These are phyloP conservation scores for Acanthochlamys bracteata DNA, from an alignment of 106 monocot species.

Conservation along the genomic window DNA sequence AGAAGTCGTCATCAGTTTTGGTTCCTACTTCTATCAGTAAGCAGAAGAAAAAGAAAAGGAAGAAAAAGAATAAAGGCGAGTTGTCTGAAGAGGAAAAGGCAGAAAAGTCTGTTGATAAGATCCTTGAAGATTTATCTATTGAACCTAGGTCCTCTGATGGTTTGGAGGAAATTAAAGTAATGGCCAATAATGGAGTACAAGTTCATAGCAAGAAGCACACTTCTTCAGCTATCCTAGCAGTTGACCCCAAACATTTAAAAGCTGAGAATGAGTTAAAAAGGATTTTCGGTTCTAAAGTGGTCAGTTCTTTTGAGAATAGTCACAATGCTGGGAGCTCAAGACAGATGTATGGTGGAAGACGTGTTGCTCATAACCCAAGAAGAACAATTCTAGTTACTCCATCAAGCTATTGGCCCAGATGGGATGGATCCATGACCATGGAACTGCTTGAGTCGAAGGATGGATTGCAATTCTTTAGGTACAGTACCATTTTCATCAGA, in stretches of 20 bases:
- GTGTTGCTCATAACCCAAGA: conserved; percentile 49
- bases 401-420: conserved; percentile 66
- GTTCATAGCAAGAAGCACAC: conserved; percentile 8
- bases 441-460: conserved; percentile 76
- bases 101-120: conserved; percentile 49
- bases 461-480: conserved; percentile 80
- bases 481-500: conserved; percentile 1
- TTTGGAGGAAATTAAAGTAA: conserved; percentile 2
- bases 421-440: conserved; percentile 93
- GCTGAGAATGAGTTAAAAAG: conserved; percentile 86
- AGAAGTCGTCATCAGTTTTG: conserved; percentile 14
- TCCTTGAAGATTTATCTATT: conserved; percentile 70
- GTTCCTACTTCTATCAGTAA: conserved; percentile 28
- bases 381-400: conserved; percentile 74
- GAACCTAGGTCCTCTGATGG: conserved; percentile 16
- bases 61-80: conserved; percentile 64
- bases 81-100: conserved; percentile 7
- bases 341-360: conserved; percentile 59
- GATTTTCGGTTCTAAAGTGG: conserved; percentile 95
- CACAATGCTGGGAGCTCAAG: conserved; percentile 52
- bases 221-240: conserved; percentile 31
- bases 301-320: conserved; percentile 77
- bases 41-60: conserved; percentile 88
- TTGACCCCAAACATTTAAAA: conserved; percentile 85
- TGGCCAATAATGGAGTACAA: conserved; percentile 10